Evolutionary conservation across 202 grass and related monocot species (phyloP).

Genomic region (Alloteropsis angusta): DNA sequence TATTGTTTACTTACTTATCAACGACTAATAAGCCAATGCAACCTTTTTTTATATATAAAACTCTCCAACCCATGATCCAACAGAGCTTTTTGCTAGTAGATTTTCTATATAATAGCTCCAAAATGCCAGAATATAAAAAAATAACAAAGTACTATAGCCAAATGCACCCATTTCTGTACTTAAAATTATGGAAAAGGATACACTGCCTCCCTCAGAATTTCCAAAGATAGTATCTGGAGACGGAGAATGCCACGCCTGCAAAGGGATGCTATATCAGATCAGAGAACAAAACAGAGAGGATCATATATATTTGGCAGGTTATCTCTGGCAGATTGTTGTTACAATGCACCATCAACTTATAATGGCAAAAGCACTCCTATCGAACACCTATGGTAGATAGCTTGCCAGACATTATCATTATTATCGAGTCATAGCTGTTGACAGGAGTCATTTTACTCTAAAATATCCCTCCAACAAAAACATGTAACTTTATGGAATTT

Average conservation of each 20-base stretch:
- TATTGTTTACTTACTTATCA: neutral
- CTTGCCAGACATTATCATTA: neutral
- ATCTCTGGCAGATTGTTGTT: conserved; percentile 11
- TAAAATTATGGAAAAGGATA: conserved; percentile 52
- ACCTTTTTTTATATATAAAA: neutral
- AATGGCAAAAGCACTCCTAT: conserved; percentile 19
- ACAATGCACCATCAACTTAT: conserved; percentile 1
- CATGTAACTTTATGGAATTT: neutral
- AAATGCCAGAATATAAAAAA: neutral
- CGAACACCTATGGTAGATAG: neutral
- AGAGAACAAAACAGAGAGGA: conserved; percentile 16
- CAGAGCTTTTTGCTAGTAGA: neutral
- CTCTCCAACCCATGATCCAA: neutral
- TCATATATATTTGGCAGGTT: conserved; percentile 11
- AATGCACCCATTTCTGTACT: conserved; percentile 1
- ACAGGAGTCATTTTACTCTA: neutral
- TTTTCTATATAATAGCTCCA: conserved; percentile 10
- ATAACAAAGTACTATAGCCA: neutral
- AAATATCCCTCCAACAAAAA: neutral
- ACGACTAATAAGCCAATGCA: neutral
- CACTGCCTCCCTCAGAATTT: conserved; percentile 87
- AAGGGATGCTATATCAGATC: conserved; percentile 37
- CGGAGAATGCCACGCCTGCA: conserved; percentile 79
- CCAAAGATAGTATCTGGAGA: conserved; percentile 89
- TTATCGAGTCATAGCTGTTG: neutral